Base-by-base conservation (phyloP, 768 basidiomycete genomes). In the Mycena kentingensis region DNA sequence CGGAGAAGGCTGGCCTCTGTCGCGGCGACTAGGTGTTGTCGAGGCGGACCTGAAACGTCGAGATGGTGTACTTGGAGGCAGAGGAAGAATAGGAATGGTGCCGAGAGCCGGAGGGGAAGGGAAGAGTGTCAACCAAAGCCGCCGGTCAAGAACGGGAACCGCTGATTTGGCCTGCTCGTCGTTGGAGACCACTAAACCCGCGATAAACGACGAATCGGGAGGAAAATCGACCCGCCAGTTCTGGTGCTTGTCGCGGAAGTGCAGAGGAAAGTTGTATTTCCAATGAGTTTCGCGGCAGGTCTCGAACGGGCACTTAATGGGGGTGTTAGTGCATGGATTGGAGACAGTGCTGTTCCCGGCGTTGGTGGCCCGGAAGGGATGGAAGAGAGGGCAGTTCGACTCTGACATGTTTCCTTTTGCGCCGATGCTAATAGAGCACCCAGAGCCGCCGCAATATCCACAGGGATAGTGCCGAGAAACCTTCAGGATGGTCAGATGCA, bases 191-290 rank as follows among this genome's bases (percentile, higher is more conserved):
- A 12, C 36, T 7, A 37, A 7, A 7, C 7, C 7, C 7, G 10
- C 6, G 36, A 37, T 10, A 19, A 37, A 18, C 18, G 36, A 12
- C 8, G 36, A 37, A 7, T 10, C 10, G 36, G 36, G 11, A 12
- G 18, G 11, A 10, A 37, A 18, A 18, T 7, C 7, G 7, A 7
- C 18, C 36, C 36, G 8, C 62, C 56, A 66, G 4, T 46, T 48
- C 3, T 57, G 57, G 54, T 70, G 68, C n/a, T 42, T 24, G n/a
- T 58, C 54, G 18, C 27, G 19, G 27, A 68, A 62, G 50, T 70
- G 67, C 1, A 39, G 45, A n/a, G 21, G 35, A 29, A 67, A 63
- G 45, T 70, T 69, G 46, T 68, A 69, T 49, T 67, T 69, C 68
- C 68, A 70, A 19, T 67, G 62, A 1, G 61, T 52, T 3, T 60